These are phyloP conservation scores for Chaetomium sp. DNA, from an alignment of 2,329 filamentous ascomycete species.

Conservation along the genomic window DNA sequence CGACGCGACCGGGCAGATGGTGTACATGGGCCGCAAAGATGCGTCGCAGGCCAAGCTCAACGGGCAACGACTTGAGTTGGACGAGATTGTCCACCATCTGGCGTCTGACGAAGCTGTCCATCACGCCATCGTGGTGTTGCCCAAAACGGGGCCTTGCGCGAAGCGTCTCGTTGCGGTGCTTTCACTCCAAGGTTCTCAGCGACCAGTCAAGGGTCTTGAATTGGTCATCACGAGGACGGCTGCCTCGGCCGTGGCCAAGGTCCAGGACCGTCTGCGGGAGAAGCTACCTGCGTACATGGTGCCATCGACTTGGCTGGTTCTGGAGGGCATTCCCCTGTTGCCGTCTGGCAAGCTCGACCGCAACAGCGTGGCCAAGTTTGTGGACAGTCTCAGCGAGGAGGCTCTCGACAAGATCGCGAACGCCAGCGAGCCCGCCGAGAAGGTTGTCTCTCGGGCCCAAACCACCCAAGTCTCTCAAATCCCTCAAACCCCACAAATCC, in stretches of 20 bases:
- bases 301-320: slow-evolving; percentile 27
- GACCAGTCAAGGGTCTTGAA: not conserved
- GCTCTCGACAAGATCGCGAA: slow-evolving; percentile 28
- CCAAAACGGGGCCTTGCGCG: slow-evolving; percentile 18
- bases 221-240: slow-evolving; percentile 10
- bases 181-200: slow-evolving; percentile 4
- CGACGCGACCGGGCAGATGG: slow-evolving; percentile 19
- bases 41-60: slow-evolving; percentile 22
- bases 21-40: slow-evolving; percentile 22
- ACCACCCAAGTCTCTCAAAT: not conserved
- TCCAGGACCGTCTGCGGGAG: slow-evolving; percentile 24
- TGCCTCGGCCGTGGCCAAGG: not conserved
- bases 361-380: slow-evolving; percentile 26
- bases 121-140: slow-evolving; percentile 41
- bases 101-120: slow-evolving; percentile 32
- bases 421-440: slow-evolving; percentile 8
- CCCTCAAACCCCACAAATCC: not conserved
- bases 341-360: slow-evolving; percentile 29
- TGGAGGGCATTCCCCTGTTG: slow-evolving; percentile 25
- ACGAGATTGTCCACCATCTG: slow-evolving; percentile 39
- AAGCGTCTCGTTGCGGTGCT: slow-evolving; percentile 20
- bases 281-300: slow-evolving; percentile 34
- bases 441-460: slow-evolving; percentile 15
- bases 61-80: slow-evolving; percentile 27
- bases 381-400: slow-evolving; percentile 4